Evolutionary conservation across 1,284 basidiomycete species (phyloP).

Genomic region (Grifola frondosa): DNA sequence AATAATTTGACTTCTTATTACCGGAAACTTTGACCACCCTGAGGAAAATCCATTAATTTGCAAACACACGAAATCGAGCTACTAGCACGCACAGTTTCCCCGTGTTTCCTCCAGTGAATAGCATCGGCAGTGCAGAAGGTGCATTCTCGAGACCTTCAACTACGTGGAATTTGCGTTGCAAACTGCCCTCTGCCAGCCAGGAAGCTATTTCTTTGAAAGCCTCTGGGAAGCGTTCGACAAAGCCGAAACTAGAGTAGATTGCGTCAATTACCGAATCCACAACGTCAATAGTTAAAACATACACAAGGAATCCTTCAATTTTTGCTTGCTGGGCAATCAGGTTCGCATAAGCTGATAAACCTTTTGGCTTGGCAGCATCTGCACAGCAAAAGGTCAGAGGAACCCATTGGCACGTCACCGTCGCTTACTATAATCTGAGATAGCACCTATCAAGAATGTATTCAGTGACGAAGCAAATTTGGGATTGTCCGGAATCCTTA

Average conservation of each 20-base stretch:
- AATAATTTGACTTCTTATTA: too few relatives aligned
- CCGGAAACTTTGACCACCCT: too few relatives aligned
- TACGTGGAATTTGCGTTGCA: constrained; percentile 82
- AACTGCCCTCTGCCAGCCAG: constrained; percentile 64
- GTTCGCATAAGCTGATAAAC: constrained; percentile 58
- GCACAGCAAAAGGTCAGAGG: background rate
- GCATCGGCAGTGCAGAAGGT: constrained; percentile 62
- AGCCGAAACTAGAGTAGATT: constrained; percentile 57
- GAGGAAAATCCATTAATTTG: too few relatives aligned
- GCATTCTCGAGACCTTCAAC: constrained; percentile 75
- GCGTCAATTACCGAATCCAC: background rate
- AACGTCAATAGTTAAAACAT: constrained; percentile 22
- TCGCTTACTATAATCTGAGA: constrained; percentile 71
- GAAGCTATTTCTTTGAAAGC: constrained; percentile 55
- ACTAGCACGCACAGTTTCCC: constrained; percentile 73
- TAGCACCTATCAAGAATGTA: constrained; percentile 54
- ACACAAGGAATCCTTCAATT: constrained; percentile 86
- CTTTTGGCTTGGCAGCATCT: constrained; percentile 57
- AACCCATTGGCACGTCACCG: background rate
- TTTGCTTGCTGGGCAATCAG: constrained; percentile 77
- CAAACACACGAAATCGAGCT: too few relatives aligned
- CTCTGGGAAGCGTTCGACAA: constrained; percentile 51
- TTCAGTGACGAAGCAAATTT: constrained; percentile 18
- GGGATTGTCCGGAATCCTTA: constrained; percentile 24
- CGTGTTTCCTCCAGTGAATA: constrained; percentile 79